phyloP scores from a whole-genome alignment of 2,329 filamentous ascomycete genomes.

The Dactylellina haptotyla region DNA sequence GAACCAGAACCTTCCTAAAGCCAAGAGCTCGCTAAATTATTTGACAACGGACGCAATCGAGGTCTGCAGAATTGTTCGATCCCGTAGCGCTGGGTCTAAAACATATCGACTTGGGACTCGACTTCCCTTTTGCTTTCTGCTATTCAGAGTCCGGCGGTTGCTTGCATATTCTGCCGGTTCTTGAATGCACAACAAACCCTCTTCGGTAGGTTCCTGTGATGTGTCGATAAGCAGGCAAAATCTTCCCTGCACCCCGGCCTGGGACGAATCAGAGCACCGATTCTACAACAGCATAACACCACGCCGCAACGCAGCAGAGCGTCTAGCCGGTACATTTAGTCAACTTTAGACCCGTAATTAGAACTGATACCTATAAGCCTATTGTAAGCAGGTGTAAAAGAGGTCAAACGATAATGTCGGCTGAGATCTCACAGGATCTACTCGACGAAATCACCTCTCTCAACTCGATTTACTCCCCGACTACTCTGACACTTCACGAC shows the following conservation, averaged over 20 bases:
- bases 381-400: conserved; percentile 3
- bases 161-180: background rate
- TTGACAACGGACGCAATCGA: conserved; percentile 4
- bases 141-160: background rate
- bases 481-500: conserved; percentile 60
- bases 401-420: conserved; percentile 21
- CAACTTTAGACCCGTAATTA: no score
- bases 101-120: conserved; percentile 14
- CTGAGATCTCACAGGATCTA: conserved; percentile 63
- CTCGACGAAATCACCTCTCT: conserved; percentile 80
- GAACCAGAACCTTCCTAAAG: conserved; percentile 11
- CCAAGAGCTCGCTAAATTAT: conserved; percentile 42
- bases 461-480: conserved; percentile 77
- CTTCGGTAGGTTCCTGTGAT: no score
- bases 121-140: conserved; percentile 6
- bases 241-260: conserved; percentile 15
- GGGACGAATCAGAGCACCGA: conserved; percentile 50
- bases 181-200: no score
- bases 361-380: no score
- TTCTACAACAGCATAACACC: conserved; percentile 28
- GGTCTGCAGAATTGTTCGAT: background rate
- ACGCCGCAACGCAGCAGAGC: conserved; percentile 14
- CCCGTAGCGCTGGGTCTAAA: conserved; percentile 48
- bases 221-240: conserved; percentile 36
- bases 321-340: background rate